Evolutionary conservation across 2,329 filamentous ascomycete species (phyloP).

Genomic region (Colletotrichum lindemuthianum): DNA sequence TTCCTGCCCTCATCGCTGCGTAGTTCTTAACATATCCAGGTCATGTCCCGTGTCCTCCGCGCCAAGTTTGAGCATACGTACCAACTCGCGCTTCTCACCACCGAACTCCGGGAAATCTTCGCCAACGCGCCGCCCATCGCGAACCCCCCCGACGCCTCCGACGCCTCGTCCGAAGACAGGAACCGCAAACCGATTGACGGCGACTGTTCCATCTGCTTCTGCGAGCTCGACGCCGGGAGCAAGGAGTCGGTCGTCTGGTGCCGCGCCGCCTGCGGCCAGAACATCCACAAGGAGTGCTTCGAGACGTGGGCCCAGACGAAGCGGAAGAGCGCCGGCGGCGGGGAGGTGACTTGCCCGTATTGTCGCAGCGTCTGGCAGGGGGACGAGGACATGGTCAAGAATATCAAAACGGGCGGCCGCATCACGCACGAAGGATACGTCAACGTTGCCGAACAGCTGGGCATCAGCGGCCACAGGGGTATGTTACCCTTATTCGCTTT

Average conservation of each 20-base stretch:
- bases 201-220: slow-evolving; percentile 68
- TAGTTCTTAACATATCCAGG: slow-evolving; percentile 42
- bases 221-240: slow-evolving; percentile 51
- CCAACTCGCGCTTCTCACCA: slow-evolving; percentile 68
- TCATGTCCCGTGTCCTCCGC: slow-evolving; percentile 68
- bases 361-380: slow-evolving; percentile 68
- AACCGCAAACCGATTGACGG: slow-evolving; percentile 61
- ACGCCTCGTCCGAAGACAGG: slow-evolving; percentile 48
- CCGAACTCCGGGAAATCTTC: slow-evolving; percentile 70
- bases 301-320: slow-evolving; percentile 64
- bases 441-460: slow-evolving; percentile 70
- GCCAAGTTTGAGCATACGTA: slow-evolving; percentile 67
- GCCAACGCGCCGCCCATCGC: slow-evolving; percentile 62
- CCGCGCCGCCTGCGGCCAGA: slow-evolving; percentile 62
- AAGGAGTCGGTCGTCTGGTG: slow-evolving; percentile 60
- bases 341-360: slow-evolving; percentile 67
- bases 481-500: slow-evolving; percentile 33
- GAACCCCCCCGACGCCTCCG: slow-evolving; percentile 40
- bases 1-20: neutral
- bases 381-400: slow-evolving; percentile 54
- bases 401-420: slow-evolving; percentile 53
- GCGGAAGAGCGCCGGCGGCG: slow-evolving; percentile 41
- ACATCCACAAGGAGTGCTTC: slow-evolving; percentile 65
- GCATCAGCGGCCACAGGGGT: slow-evolving; percentile 64
- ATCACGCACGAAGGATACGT: slow-evolving; percentile 65